A percentile compares a stretch with the other conserved stretches of the same genome.
phyloP scores from a whole-genome alignment of 768 basidiomycete genomes.

The Boletus insuetus region DNA sequence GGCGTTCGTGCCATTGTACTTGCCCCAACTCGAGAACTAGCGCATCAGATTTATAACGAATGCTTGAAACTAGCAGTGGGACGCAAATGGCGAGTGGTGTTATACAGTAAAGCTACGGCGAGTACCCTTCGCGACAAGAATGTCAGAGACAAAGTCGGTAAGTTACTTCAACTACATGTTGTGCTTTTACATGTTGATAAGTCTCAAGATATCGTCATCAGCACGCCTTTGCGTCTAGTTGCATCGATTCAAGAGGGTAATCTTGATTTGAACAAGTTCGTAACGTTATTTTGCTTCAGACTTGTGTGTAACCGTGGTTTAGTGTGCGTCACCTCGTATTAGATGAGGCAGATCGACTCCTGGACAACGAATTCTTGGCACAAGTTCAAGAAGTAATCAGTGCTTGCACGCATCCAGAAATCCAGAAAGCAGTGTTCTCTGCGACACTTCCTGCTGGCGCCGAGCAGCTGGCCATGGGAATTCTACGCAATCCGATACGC shows the following conservation, averaged over 20 bases:
- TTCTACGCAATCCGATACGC: conserved; percentile 83
- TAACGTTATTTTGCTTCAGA: conserved; percentile 9
- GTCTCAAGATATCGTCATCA: conserved; percentile 77
- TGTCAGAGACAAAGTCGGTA: conserved; percentile 75
- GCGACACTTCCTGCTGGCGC: conserved; percentile 89
- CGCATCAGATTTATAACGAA: conserved; percentile 93
- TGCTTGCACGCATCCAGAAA: conserved; percentile 61
- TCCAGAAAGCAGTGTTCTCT: conserved; percentile 91
- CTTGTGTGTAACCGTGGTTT: conserved; percentile 1
- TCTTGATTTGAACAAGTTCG: conserved; percentile 72
- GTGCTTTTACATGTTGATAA: background rate
- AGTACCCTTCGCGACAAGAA: conserved; percentile 71
- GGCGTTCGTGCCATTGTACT: conserved; percentile 80
- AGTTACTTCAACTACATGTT: conserved; percentile 27
- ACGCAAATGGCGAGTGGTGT: conserved; percentile 75
- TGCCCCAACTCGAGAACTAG: conserved; percentile 93
- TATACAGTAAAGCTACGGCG: conserved; percentile 90
- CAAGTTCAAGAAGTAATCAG: conserved; percentile 88
- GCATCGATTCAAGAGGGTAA: conserved; percentile 68
- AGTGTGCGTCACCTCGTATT: conserved; percentile 86
- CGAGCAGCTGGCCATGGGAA: conserved; percentile 83
- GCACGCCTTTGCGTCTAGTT: conserved; percentile 88
- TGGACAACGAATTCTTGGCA: conserved; percentile 83
- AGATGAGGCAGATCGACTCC: conserved; percentile 89
- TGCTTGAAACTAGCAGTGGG: conserved; percentile 78